Conservation (phyloP, 305 asterid species). For the Ilex paraguariensis region DNA sequence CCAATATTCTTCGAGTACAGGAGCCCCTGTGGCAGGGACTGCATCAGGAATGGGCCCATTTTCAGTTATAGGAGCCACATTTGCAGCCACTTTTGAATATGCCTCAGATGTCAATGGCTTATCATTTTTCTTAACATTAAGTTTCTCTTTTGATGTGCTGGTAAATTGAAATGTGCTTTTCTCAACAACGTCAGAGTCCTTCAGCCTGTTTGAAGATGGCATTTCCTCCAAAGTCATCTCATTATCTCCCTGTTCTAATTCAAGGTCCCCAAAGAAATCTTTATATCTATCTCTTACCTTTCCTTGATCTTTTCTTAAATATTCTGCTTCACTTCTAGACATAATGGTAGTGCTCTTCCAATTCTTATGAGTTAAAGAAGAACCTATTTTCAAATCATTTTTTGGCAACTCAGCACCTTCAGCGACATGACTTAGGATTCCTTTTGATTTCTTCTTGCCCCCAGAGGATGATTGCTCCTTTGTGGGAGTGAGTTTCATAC, state of each 20-base stretch:
- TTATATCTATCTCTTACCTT: slow-evolving; percentile 35
- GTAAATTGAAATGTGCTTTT: slow-evolving; percentile 32
- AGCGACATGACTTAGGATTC: slow-evolving; percentile 30
- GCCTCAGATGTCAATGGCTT: slow-evolving; percentile 31
- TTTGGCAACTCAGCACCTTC: slow-evolving; percentile 28
- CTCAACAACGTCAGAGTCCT: slow-evolving; percentile 16
- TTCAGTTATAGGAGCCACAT: slow-evolving; percentile 31
- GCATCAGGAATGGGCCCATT: slow-evolving; percentile 46
- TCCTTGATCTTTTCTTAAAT: slow-evolving; percentile 41
- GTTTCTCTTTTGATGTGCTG: slow-evolving; percentile 39
- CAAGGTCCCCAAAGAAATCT: slow-evolving; percentile 40
- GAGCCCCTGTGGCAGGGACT: slow-evolving; percentile 42
- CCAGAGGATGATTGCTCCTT: slow-evolving; percentile 37
- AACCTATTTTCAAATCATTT: slow-evolving; percentile 39
- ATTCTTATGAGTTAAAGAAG: slow-evolving; percentile 39
- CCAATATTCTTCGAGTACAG: slow-evolving; percentile 82
- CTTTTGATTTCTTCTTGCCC: slow-evolving; percentile 48
- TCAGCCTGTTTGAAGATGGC: slow-evolving; percentile 16
- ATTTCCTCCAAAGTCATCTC: slow-evolving; percentile 23
- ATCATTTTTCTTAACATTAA: slow-evolving; percentile 29
- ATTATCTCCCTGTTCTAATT: slow-evolving; percentile 33
- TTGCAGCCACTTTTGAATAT: slow-evolving; percentile 36
- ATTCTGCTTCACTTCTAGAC: slow-evolving; percentile 38
- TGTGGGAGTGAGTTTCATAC: slow-evolving; percentile 32
- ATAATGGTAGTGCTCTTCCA: slow-evolving; percentile 39